phyloP scores from a whole-genome alignment of 106 monocot genomes.

The Dendrobium catenatum region DNA sequence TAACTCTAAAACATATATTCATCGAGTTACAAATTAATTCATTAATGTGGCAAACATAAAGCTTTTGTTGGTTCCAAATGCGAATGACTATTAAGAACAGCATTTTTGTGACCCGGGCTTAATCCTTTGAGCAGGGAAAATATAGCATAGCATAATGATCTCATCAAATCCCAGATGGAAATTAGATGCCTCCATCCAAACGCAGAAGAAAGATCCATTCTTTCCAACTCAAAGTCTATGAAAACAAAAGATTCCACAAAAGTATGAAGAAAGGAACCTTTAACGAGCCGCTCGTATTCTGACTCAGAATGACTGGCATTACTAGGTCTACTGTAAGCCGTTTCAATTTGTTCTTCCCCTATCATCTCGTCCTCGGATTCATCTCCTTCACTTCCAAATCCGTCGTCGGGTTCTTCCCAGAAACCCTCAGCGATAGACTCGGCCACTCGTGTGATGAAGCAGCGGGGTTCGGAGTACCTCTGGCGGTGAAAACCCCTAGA shows the following conservation, averaged over 20 bases:
- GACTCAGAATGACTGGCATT: neutral
- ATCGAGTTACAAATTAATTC: neutral
- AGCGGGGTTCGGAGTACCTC: too few relatives aligned
- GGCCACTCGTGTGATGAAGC: neutral
- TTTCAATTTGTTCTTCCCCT: neutral
- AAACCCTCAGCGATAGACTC: neutral
- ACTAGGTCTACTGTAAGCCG: neutral
- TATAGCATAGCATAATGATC: too few relatives aligned
- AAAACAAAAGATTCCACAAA: neutral
- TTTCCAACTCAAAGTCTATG: neutral
- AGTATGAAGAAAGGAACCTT: neutral
- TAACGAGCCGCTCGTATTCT: neutral
- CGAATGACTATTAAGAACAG: neutral
- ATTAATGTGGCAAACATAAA: neutral
- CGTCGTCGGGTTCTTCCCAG: slow-evolving; percentile 9
- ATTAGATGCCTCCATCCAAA: neutral
- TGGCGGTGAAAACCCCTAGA: neutral
- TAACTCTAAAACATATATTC: neutral
- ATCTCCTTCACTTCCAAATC: neutral
- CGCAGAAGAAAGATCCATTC: neutral
- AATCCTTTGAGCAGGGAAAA: neutral
- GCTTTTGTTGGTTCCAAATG: neutral
- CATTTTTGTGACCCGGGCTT: neutral
- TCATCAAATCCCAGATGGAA: neutral
- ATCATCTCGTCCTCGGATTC: neutral